These are phyloP conservation scores for Castanopsis chinensis DNA, from an alignment of 306 rosid genomes.

Conservation along the genomic window DNA sequence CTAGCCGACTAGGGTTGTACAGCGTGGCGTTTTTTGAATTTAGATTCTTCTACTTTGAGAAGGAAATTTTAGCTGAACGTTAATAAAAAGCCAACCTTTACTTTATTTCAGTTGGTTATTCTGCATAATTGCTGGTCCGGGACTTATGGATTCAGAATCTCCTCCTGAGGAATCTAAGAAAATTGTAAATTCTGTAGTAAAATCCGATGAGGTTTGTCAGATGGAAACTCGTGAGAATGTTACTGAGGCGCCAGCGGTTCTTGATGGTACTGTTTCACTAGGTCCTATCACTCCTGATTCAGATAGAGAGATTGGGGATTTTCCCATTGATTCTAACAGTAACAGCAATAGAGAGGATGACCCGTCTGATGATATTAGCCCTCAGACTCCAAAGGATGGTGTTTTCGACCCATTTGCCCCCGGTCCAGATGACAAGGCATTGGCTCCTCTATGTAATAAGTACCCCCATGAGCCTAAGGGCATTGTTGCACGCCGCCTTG, in stretches of 20 bases:
- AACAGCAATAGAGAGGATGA: conserved; percentile 12
- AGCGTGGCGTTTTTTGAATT: not conserved
- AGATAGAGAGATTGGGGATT: conserved; percentile 59
- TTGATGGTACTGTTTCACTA: conserved; percentile 21
- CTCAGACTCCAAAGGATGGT: conserved; percentile 61
- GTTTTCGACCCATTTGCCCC: conserved; percentile 80
- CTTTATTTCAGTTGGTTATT: conserved; percentile 7
- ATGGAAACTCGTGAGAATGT: conserved; percentile 24
- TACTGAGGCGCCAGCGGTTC: conserved; percentile 5
- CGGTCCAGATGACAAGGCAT: conserved; percentile 44
- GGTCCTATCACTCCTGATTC: conserved; percentile 64
- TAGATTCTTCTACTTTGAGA: not conserved
- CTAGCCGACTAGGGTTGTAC: not conserved
- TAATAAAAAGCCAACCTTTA: not conserved
- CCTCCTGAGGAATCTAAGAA: conserved; percentile 21
- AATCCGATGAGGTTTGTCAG: conserved; percentile 10
- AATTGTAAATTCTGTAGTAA: conserved; percentile 3
- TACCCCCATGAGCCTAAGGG: conserved; percentile 28
- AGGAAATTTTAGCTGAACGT: not conserved
- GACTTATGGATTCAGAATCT: conserved; percentile 44
- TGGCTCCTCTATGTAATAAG: conserved; percentile 52
- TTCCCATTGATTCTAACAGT: conserved; percentile 28
- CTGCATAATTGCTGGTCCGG: no score
- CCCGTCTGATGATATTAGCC: conserved; percentile 32
- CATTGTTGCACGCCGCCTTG: conserved; percentile 49